These are phyloP conservation scores for Knoxia roxburghii DNA, from an alignment of 257 asterid species.

Conservation along the genomic window DNA sequence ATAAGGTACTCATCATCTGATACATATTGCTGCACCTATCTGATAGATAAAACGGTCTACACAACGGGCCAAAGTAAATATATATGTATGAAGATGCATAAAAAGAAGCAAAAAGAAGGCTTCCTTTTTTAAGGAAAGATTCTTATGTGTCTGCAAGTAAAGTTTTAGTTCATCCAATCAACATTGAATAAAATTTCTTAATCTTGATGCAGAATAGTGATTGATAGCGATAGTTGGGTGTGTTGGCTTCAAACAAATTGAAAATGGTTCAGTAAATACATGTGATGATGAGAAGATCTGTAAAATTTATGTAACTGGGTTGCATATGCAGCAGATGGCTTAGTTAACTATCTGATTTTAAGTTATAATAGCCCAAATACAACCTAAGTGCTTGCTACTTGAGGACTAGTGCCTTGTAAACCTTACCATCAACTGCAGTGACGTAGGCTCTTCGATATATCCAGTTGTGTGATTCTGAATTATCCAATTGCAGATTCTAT, in stretches of 20 bases:
- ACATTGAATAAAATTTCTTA: not conserved
- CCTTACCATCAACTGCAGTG: not conserved
- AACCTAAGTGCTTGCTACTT: not conserved
- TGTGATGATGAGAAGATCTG: not conserved
- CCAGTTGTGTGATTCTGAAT: too few relatives aligned
- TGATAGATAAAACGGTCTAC: not conserved
- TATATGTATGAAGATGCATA: not conserved
- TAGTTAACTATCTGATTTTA: not conserved
- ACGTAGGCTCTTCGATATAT: not conserved
- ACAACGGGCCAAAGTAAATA: not conserved
- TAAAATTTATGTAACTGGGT: not conserved
- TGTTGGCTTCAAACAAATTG: not conserved
- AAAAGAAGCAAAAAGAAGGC: not conserved
- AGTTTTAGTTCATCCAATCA: not conserved
- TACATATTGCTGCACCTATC: constrained; percentile 3
- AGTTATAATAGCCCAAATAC: not conserved
- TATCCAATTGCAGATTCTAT: too few relatives aligned
- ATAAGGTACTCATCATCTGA: constrained; percentile 48
- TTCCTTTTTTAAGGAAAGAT: not conserved
- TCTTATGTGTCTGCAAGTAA: not conserved
- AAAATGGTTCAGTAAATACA: not conserved
- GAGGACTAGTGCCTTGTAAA: not conserved
- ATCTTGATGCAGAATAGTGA: not conserved
- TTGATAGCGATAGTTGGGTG: not conserved
- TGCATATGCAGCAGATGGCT: not conserved